These are phyloP conservation scores for Aspergillus conjunctus DNA, from an alignment of 495 filamentous ascomycete genomes.

Conservation along the genomic window DNA sequence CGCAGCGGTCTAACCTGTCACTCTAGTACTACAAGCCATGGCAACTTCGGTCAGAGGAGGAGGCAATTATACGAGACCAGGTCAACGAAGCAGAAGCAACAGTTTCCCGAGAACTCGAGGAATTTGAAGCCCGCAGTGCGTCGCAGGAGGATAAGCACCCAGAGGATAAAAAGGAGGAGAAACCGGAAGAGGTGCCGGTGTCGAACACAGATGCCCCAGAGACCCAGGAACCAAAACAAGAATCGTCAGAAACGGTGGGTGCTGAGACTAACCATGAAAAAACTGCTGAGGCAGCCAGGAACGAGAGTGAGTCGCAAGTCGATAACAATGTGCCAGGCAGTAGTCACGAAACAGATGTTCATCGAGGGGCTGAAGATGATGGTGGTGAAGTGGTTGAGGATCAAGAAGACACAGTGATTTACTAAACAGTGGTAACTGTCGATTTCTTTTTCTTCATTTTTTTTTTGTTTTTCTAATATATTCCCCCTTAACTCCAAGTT, in stretches of 20 bases:
- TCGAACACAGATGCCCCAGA: slow-evolving; percentile 26
- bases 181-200: slow-evolving; percentile 23
- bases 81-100: slow-evolving; percentile 56
- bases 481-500: background rate
- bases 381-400: slow-evolving; percentile 73
- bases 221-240: slow-evolving; percentile 20
- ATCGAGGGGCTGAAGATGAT: slow-evolving; percentile 58
- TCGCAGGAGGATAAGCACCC: slow-evolving; percentile 19
- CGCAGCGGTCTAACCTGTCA: slow-evolving; percentile 18
- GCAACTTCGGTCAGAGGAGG: slow-evolving; percentile 66
- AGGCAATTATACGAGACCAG: slow-evolving; percentile 62
- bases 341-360: slow-evolving; percentile 30
- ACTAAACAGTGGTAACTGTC: slow-evolving; percentile 47
- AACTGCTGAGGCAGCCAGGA: slow-evolving; percentile 23
- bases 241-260: slow-evolving; percentile 33
- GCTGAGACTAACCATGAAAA: slow-evolving; percentile 29
- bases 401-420: slow-evolving; percentile 84
- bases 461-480: background rate
- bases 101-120: slow-evolving; percentile 53
- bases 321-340: slow-evolving; percentile 20
- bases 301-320: slow-evolving; percentile 23
- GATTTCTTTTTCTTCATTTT: slow-evolving; percentile 5
- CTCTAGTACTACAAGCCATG: slow-evolving; percentile 86
- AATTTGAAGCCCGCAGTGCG: slow-evolving; percentile 48
- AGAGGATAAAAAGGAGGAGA: slow-evolving; percentile 21